Conservation (phyloP, 106 monocot species). For the Dendrobium officinale region DNA sequence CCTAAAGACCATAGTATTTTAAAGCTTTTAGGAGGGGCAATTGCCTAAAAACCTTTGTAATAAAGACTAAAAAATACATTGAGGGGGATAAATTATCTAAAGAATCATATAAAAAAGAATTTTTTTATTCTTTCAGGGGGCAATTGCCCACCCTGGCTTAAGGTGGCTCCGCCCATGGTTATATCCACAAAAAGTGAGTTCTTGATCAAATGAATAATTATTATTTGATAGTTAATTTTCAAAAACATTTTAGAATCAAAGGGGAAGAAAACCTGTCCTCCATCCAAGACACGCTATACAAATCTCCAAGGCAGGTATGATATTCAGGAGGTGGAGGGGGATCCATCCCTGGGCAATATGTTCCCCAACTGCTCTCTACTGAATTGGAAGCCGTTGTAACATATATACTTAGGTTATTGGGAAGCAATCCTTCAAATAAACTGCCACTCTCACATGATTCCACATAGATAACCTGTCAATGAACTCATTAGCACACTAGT, state of each 20-base stretch:
- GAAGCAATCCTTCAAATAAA: conserved; percentile 81
- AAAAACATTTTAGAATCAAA: neutral
- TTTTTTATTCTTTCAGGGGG: too few species aligned
- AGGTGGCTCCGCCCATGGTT: too few species aligned
- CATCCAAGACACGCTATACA: conserved; percentile 93
- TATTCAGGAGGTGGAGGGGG: conserved; percentile 62
- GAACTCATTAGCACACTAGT: neutral
- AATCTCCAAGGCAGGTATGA: conserved; percentile 73
- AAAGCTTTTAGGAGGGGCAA: too few species aligned
- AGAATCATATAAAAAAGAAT: too few species aligned
- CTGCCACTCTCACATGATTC: conserved; percentile 97
- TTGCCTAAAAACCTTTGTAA: too few species aligned
- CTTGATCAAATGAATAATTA: too few species aligned
- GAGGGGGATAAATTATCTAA: too few species aligned
- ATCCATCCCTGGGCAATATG: conserved; percentile 77
- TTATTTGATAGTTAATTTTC: too few species aligned
- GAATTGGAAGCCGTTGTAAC: conserved; percentile 92
- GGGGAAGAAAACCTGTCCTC: conserved; percentile 64
- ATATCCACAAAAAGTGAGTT: neutral
- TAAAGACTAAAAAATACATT: too few species aligned
- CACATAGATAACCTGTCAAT: conserved; percentile 74
- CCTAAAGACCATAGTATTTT: too few species aligned
- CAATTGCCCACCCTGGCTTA: too few species aligned
- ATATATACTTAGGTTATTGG: conserved; percentile 68
- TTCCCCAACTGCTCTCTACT: conserved; percentile 77